Evolutionary conservation across 176 grass and related monocot species (phyloP).

Genomic region (Hyparrhenia diplandra): DNA sequence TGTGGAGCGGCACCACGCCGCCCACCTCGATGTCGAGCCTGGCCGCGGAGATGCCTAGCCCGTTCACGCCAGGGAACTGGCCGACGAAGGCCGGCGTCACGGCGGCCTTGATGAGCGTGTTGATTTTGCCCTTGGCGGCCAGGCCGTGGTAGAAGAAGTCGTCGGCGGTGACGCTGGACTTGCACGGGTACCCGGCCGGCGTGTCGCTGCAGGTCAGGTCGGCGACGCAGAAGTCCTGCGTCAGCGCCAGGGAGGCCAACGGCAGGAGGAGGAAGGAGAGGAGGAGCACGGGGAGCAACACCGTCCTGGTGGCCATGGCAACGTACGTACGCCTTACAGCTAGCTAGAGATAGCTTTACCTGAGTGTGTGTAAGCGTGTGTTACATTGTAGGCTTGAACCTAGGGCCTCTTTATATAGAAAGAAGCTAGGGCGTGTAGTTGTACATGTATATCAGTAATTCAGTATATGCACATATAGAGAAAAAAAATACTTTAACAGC

Average conservation of each 20-base stretch:
- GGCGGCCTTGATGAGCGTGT: slow-evolving; percentile 47
- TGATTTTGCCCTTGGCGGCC: slow-evolving; percentile 36
- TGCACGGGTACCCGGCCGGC: slow-evolving; percentile 64
- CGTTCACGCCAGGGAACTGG: slow-evolving; percentile 74
- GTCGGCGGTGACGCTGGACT: slow-evolving; percentile 26
- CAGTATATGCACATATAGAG: not conserved
- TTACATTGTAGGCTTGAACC: not conserved
- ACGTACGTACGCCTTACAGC: not conserved
- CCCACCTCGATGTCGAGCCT: slow-evolving; percentile 52
- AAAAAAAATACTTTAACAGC: not conserved
- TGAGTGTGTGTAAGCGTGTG: not conserved
- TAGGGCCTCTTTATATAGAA: slow-evolving; percentile 20
- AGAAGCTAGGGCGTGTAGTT: too few relatives aligned
- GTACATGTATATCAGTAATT: too few relatives aligned
- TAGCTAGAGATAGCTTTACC: not conserved
- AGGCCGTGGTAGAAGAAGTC: slow-evolving; percentile 70
- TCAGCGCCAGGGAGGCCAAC: slow-evolving; percentile 22
- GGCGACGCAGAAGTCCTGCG: slow-evolving; percentile 73
- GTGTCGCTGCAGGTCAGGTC: slow-evolving; percentile 52
- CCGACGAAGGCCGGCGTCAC: slow-evolving; percentile 67
- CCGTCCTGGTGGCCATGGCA: slow-evolving; percentile 36
- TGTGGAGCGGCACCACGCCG: slow-evolving; percentile 74
- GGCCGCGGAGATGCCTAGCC: slow-evolving; percentile 69
- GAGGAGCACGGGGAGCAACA: slow-evolving; percentile 37
- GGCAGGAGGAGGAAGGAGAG: slow-evolving; percentile 44